A percentile compares a stretch with the other conserved stretches of the same genome.
These are phyloP conservation scores for Russula dissimulans DNA, from an alignment of 768 basidiomycete species.

Conservation along the genomic window DNA sequence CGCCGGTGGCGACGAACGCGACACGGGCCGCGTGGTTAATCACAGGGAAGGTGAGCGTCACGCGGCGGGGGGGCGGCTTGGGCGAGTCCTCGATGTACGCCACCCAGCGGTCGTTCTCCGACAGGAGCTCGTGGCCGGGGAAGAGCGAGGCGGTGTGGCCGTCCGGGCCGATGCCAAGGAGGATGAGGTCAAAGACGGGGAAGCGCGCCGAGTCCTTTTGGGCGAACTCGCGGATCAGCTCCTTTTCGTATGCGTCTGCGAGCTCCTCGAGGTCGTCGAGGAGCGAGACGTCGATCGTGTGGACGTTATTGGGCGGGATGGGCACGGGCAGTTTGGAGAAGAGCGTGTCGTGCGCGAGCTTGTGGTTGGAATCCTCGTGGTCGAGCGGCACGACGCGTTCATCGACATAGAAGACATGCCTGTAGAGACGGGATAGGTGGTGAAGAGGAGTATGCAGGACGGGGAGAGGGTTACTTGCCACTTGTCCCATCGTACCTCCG, in stretches of 20 bases:
- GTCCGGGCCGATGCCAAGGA: slow-evolving; percentile 94
- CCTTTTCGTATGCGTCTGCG: slow-evolving; percentile 68
- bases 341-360: slow-evolving; percentile 59
- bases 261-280: slow-evolving; percentile 74
- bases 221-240: slow-evolving; percentile 86
- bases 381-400: slow-evolving; percentile 93
- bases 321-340: slow-evolving; percentile 79
- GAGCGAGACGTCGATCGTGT: slow-evolving; percentile 62
- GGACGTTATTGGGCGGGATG: slow-evolving; percentile 69
- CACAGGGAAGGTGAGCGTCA: slow-evolving; percentile 88
- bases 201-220: slow-evolving; percentile 90
- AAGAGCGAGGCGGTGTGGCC: slow-evolving; percentile 99
- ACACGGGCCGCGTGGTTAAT: slow-evolving; percentile 83
- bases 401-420: slow-evolving; percentile 97
- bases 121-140: slow-evolving; percentile 79
- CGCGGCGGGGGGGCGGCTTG: slow-evolving; percentile 82
- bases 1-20: slow-evolving; percentile 83
- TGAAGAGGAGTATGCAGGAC: neutral
- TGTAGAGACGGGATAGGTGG: slow-evolving; percentile 26
- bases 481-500: slow-evolving; percentile 81
- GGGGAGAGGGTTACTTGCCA: slow-evolving; percentile 46
- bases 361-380: slow-evolving; percentile 88
- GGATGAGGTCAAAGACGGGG: slow-evolving; percentile 94
- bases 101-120: slow-evolving; percentile 91
- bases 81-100: slow-evolving; percentile 89